Percentiles rank a stretch among this genome's conserved stretches.
Conservation (phyloP, 352 stramenopile species). For the Phytophthora chlamydospora region DNA sequence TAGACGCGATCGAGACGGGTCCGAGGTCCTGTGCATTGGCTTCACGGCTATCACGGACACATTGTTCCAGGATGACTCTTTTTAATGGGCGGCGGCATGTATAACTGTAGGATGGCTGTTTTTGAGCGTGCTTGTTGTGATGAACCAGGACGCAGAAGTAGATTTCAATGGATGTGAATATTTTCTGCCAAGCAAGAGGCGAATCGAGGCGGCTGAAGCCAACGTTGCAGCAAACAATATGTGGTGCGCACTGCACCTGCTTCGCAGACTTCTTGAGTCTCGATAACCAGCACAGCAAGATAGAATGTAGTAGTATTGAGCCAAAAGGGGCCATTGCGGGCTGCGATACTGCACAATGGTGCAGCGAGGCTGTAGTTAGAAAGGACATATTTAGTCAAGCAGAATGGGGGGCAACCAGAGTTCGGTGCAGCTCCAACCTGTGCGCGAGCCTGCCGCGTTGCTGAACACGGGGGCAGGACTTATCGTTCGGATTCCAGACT, state of each 20-base stretch:
- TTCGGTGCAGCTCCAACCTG: slow-evolving; percentile 31
- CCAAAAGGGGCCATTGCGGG: too few relatives aligned
- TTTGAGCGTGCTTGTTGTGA: slow-evolving; percentile 8
- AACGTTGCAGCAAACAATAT: too few relatives aligned
- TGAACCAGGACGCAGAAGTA: slow-evolving; percentile 7
- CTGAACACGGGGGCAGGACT: slow-evolving; percentile 52
- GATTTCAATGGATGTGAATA: slow-evolving; percentile 2
- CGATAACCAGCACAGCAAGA: too few relatives aligned
- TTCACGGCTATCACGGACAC: slow-evolving; percentile 60
- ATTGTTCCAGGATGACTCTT: slow-evolving; percentile 80
- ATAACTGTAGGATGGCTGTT: slow-evolving; percentile 13
- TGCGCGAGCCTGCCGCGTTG: slow-evolving; percentile 43
- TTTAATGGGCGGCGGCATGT: slow-evolving; percentile 39
- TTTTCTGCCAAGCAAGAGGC: background rate
- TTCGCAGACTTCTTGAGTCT: too few relatives aligned
- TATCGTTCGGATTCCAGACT: slow-evolving; percentile 53
- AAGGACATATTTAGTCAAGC: slow-evolving; percentile 14
- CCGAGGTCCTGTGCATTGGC: slow-evolving; percentile 67
- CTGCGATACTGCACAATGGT: too few relatives aligned
- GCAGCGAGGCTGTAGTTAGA: background rate
- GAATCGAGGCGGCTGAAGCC: too few relatives aligned
- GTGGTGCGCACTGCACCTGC: too few relatives aligned
- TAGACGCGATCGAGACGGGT: slow-evolving; percentile 45
- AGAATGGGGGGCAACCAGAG: slow-evolving; percentile 47
- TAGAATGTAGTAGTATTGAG: too few relatives aligned